Base-by-base conservation (phyloP, 257 asterid genomes). In the Solanum ossicruentum region DNA sequence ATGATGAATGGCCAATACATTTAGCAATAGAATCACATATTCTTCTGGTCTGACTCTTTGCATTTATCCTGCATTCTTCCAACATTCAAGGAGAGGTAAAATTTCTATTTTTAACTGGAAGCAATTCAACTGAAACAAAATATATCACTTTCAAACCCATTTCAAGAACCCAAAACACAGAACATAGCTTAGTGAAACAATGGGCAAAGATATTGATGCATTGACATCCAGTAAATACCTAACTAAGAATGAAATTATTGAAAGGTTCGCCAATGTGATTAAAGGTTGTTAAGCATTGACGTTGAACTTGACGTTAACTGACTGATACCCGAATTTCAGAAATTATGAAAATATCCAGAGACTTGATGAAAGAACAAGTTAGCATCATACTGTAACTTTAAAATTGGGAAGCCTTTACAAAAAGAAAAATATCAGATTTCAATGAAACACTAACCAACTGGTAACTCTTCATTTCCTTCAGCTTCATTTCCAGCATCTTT, bases 361-460 rank as follows among this genome's bases (percentile, higher is more conserved):
- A 28, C 6, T 4, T 60, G 28, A 26, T 52, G 47, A 12, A 45
- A 45, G 20, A 78, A 26, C 49, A 78, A 28, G 82, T 8, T 52
- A 16, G 47, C 83, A 78, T 16, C 52, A 52, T 26, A 78, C 17
- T 3, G 0, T 36, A 17, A 28, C 49, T 52, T 18, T 26, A 72
- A 73, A 70, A 58, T 66, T 23, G 67, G 70, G 4, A 51, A 21
- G 28, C 82, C 47, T 52, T 55, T 61, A 63, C 75, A 84, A 82
- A 81, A 28, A 26, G 8, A n/a, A 78, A 87, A 60, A 49, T 63
- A 72, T 36, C 75, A 21, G 23, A 87, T 58, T 67, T 11, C 71
- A 67, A 72, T 23, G 49, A 55, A 87, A 85, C 83, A 90, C 97
- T 60, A 85, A 95, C 98, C 95, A 67, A 88, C 87, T 57, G 73